These are phyloP conservation scores for Prunella vulgaris DNA, from an alignment of 257 asterid species.

Conservation along the genomic window DNA sequence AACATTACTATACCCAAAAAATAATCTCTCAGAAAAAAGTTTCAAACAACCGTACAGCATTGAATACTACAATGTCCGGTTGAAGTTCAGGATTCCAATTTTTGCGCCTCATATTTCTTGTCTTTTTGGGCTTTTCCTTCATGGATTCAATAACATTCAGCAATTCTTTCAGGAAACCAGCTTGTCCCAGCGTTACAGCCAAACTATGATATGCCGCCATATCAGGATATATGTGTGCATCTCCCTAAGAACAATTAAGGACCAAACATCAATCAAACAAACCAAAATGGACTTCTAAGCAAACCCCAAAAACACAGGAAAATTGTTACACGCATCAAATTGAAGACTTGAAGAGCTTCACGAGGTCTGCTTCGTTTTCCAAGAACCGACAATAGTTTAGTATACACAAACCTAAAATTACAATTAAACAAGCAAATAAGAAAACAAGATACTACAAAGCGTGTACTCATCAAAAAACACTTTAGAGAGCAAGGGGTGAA, in stretches of 20 bases:
- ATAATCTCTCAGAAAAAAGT: background rate
- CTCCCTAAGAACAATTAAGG: slow-evolving; percentile 46
- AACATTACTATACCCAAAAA: slow-evolving; percentile 10
- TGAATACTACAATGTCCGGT: slow-evolving; percentile 78
- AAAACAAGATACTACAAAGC: slow-evolving; percentile 5
- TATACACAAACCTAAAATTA: slow-evolving; percentile 74
- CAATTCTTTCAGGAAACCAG: slow-evolving; percentile 80
- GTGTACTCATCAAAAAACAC: slow-evolving; percentile 2
- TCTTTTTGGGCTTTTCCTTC: slow-evolving; percentile 72
- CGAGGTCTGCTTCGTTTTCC: slow-evolving; percentile 66
- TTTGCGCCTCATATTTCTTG: slow-evolving; percentile 50
- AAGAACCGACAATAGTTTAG: slow-evolving; percentile 76
- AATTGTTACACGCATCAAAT: slow-evolving; percentile 71
- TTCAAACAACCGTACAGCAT: slow-evolving; percentile 62
- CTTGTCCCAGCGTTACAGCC: slow-evolving; percentile 87
- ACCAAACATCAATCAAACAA: slow-evolving; percentile 19
- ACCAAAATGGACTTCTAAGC: slow-evolving; percentile 2
- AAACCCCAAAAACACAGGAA: slow-evolving; percentile 14
- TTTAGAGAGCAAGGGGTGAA: slow-evolving; percentile 8
- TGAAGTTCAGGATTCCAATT: slow-evolving; percentile 87
- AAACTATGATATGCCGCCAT: slow-evolving; percentile 88
- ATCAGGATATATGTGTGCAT: slow-evolving; percentile 76
- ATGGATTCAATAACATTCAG: slow-evolving; percentile 57
- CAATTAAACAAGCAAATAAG: slow-evolving; percentile 20
- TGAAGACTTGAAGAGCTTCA: slow-evolving; percentile 80